Base-by-base conservation (phyloP, 2,329 filamentous ascomycete genomes). In the Trichoderma citrinoviride region DNA sequence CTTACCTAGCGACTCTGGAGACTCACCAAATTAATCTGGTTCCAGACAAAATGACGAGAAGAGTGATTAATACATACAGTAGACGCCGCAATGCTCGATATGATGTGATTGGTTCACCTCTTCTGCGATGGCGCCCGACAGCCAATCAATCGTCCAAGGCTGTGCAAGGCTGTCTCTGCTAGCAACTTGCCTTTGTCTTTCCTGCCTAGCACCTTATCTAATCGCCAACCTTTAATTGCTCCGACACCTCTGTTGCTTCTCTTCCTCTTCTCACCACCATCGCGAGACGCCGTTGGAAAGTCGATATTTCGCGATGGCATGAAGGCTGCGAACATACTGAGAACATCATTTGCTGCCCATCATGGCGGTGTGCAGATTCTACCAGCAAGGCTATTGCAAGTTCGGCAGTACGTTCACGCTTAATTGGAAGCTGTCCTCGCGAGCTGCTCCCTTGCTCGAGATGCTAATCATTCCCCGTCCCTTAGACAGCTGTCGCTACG, bases 401-500 rank as follows among this genome's bases (percentile, higher is more conserved):
- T 82, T 76, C 70, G 83, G 83, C 73, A 77, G 83, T 84, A 77
- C 55, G 81, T 77, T 40, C 70, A 54, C 60, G 60, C 33, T 33
- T 19, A 7, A n/a, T 8, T 17, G 6, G 15, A 5, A 44, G 14
- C 2, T 12, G 15, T 7, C 2, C 33, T 21, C 8, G 23, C 25
- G 15, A 23, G 10, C 33, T 54, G 10, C 7, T 52, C 49, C 29
- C 19, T 14, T 46, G 43, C 14, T 43, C 25, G 54, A 44, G 56
- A 25, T 37, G 19, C 49, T 61, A 55, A 65, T 37, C 10, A 14
- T 37, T 37, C 8, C 33, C 33, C 29, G 7, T 14, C 7, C n/a
- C 23, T 44, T 40, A 87, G 85, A 78, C 53, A 78, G 72, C 55
- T 87, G 85, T 71, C 78, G 81, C 63, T 85, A 82, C 71, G 84